Conservation (phyloP, 1,139 yeast species). For the Suhomyces coccinellae region DNA sequence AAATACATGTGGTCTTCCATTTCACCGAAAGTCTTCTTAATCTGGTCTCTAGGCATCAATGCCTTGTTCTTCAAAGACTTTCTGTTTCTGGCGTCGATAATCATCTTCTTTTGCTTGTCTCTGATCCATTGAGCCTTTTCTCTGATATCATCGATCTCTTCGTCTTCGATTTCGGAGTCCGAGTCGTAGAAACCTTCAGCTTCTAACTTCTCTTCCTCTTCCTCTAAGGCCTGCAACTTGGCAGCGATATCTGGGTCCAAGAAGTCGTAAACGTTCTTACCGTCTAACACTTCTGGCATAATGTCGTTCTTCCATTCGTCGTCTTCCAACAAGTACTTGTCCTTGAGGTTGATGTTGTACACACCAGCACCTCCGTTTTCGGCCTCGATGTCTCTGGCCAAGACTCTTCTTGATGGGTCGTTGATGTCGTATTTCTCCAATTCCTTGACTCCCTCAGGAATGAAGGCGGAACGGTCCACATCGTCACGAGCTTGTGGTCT, state of each 20-base stretch:
- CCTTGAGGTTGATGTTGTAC: conserved; percentile 88
- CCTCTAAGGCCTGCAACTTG: conserved; percentile 91
- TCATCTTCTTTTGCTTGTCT: conserved; percentile 91
- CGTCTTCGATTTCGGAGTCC: conserved; percentile 72
- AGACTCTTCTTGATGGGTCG: conserved; percentile 79
- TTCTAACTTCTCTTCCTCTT: conserved; percentile 93
- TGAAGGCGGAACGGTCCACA: conserved; percentile 69
- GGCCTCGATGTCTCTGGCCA: conserved; percentile 86
- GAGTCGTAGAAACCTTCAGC: conserved; percentile 94
- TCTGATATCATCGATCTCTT: conserved; percentile 67
- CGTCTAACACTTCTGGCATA: conserved; percentile 95
- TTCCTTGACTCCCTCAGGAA: conserved; percentile 70
- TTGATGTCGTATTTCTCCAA: conserved; percentile 68
- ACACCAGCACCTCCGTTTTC: conserved; percentile 99
- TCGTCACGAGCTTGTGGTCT: conserved; percentile 89
- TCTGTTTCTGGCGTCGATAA: conserved; percentile 82
- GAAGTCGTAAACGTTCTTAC: conserved; percentile 96
- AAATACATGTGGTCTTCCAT: conserved; percentile 88
- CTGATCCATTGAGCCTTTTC: conserved; percentile 96
- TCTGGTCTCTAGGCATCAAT: conserved; percentile 88
- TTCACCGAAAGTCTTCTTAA: conserved; percentile 71
- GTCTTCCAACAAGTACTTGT: conserved; percentile 85
- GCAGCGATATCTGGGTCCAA: conserved; percentile 94
- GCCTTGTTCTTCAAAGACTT: conserved; percentile 87
- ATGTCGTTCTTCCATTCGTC: conserved; percentile 97